Conservation (phyloP, 805 yeast genomes). For the Nakazawaea laoshanensis region DNA sequence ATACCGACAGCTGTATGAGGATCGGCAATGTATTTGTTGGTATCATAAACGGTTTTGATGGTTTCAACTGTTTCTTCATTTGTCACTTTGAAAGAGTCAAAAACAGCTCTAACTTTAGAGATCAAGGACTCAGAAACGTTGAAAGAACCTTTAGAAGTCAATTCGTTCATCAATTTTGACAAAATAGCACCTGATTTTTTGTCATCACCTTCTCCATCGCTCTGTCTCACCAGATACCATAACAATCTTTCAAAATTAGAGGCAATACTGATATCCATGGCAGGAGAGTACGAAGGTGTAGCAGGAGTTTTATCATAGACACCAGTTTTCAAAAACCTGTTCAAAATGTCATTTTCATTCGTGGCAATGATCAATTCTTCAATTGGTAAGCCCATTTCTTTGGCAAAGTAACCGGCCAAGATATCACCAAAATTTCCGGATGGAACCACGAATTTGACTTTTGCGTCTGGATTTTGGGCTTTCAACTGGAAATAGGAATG, state of each 20-base stretch:
- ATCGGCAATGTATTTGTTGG: slow-evolving; percentile 74
- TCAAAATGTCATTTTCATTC: slow-evolving; percentile 89
- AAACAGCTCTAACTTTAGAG: slow-evolving; percentile 55
- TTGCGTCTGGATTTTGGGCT: slow-evolving; percentile 26
- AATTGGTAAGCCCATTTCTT: slow-evolving; percentile 90
- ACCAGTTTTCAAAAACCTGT: slow-evolving; percentile 86
- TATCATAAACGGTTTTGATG: slow-evolving; percentile 58
- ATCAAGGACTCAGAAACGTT: slow-evolving; percentile 58
- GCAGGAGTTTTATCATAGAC: slow-evolving; percentile 73
- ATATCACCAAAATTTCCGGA: slow-evolving; percentile 98
- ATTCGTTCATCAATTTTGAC: slow-evolving; percentile 67
- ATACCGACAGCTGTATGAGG: slow-evolving; percentile 98
- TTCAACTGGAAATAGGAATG: slow-evolving; percentile 75
- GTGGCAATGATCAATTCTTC: slow-evolving; percentile 89
- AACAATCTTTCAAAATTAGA: slow-evolving; percentile 93
- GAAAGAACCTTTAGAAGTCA: slow-evolving; percentile 72
- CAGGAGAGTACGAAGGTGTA: slow-evolving; percentile 89
- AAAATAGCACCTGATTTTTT: slow-evolving; percentile 67
- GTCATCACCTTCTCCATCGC: slow-evolving; percentile 48
- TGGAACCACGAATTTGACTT: slow-evolving; percentile 85
- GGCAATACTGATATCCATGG: slow-evolving; percentile 95
- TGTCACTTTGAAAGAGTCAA: slow-evolving; percentile 73
- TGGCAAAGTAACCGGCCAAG: slow-evolving; percentile 92
- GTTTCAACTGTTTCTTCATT: slow-evolving; percentile 75
- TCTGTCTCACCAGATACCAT: slow-evolving; percentile 85